phyloP scores from a whole-genome alignment of 768 basidiomycete genomes.

The Termitomyces sp. region DNA sequence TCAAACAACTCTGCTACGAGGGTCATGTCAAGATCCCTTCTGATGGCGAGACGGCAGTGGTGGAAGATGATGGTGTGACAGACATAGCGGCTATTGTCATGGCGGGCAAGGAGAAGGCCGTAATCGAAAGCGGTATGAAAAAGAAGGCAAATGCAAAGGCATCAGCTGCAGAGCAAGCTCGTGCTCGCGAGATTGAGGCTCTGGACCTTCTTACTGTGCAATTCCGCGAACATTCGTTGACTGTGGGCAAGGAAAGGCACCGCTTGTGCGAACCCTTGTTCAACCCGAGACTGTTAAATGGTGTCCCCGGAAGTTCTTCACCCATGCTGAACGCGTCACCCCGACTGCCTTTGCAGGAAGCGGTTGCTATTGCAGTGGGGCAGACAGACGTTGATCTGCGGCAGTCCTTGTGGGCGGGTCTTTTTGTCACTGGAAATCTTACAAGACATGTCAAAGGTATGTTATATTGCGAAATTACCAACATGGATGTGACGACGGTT shows the following conservation, averaged over 20 bases:
- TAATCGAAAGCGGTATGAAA: slow-evolving; percentile 84
- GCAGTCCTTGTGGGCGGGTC: slow-evolving; percentile 71
- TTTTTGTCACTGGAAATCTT: slow-evolving; percentile 80
- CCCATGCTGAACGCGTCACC: slow-evolving; percentile 23
- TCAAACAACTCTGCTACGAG: slow-evolving; percentile 57
- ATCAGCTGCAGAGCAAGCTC: slow-evolving; percentile 75
- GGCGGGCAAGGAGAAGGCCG: slow-evolving; percentile 86
- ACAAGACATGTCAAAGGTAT: slow-evolving; percentile 70
- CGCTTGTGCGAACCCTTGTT: slow-evolving; percentile 90
- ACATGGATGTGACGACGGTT: background rate
- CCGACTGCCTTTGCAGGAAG: slow-evolving; percentile 58
- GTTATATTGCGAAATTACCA: slow-evolving; percentile 10
- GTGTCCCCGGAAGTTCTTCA: slow-evolving; percentile 25
- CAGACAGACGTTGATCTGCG: slow-evolving; percentile 64
- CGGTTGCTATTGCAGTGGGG: slow-evolving; percentile 59
- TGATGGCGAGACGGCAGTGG: slow-evolving; percentile 61
- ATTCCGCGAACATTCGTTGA: slow-evolving; percentile 68
- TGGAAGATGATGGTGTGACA: slow-evolving; percentile 82
- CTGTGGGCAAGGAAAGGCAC: slow-evolving; percentile 85
- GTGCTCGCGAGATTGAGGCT: slow-evolving; percentile 79
- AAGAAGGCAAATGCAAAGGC: slow-evolving; percentile 70
- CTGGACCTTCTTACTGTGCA: slow-evolving; percentile 77
- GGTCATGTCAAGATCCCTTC: slow-evolving; percentile 73
- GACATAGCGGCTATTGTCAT: slow-evolving; percentile 90
- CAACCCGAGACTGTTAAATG: slow-evolving; percentile 58